Evolutionary conservation across 139 green algal species (phyloP), one percentile per base, ranked within the genome.

Genomic region (Ulvella scutata): DNA sequence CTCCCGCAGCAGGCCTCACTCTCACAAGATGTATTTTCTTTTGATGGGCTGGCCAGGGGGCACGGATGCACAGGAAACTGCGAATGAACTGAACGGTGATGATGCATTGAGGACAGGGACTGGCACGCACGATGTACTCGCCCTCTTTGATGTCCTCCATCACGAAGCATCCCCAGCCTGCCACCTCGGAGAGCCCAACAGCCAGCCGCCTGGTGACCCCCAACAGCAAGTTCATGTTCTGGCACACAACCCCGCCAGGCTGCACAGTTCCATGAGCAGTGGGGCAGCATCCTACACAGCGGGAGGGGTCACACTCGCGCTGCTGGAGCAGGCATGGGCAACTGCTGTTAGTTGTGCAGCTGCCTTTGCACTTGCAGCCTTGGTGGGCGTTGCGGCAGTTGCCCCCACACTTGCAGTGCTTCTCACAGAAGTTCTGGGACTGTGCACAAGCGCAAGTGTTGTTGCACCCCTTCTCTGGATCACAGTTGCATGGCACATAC

Each of bases 161-260:
- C 4, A 26, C 51, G 17, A 67, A 67, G 51, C 31, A 26, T n/a
- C 51, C 51, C 51, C 51, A 67, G 51, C 51, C 51, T 36, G 51
- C 51, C 7, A 67, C 33, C 6, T 26, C 51, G 13, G 51, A 67
- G 51, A 67, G 31, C 13, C 51, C 51, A n/a, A 67, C 33, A 6
- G 51, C 51, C 51, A 67, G 17, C 13, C n/a, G 9, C 6, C 51
- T n/a, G n/a, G 6, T 10, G 9, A 6, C 17, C n/a, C 51, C 51
- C 13, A 67, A 26, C 51, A n/a, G 31, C 51, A 67, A 67, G 51
- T 67, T 67, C 51, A 67, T 67, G 51, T 67, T 67, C n/a, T 26
- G 13, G 51, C 51, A 67, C 6, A 67, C 33, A 26, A n/a, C n/a
- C 9, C 33, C 51, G 51, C 51, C 51, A 9, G 9, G 51, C 1